Conservation (phyloP, 1,139 yeast species). For the Diutina ranongensis region DNA sequence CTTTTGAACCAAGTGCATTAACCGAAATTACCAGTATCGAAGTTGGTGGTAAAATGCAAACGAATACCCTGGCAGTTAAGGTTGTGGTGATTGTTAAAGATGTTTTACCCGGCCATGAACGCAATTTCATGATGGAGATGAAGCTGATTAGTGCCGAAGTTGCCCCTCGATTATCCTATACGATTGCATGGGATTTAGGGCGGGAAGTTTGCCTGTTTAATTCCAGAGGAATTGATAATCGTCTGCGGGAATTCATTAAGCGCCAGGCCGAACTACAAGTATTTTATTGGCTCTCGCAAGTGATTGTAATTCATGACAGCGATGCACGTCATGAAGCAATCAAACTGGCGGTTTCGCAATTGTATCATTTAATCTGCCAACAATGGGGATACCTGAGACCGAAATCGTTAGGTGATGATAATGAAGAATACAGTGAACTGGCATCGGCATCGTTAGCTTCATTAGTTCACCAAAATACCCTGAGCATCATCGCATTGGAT, state of each 20-base stretch:
- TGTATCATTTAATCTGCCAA: background rate
- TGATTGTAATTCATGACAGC: background rate
- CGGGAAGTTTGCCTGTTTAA: background rate
- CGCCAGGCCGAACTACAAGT: background rate
- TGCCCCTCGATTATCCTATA: background rate
- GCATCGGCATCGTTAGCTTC: background rate
- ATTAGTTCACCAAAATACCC: background rate
- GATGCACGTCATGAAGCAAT: background rate
- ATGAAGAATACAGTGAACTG: background rate
- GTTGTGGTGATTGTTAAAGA: background rate
- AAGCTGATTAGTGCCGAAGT: background rate
- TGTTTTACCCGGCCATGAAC: background rate
- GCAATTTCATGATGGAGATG: background rate
- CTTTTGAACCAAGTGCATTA: background rate
- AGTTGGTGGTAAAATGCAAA: background rate
- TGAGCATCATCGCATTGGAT: background rate
- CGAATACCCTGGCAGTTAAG: background rate
- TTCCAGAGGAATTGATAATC: background rate
- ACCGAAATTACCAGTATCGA: background rate
- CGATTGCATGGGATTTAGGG: background rate
- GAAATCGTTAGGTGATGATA: background rate
- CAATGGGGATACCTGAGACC: background rate
- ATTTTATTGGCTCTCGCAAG: background rate
- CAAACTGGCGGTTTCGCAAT: background rate
- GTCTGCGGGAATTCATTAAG: background rate